These are phyloP conservation scores for Gossypium raimondii DNA, from an alignment of 345 rosid species.

Conservation along the genomic window DNA sequence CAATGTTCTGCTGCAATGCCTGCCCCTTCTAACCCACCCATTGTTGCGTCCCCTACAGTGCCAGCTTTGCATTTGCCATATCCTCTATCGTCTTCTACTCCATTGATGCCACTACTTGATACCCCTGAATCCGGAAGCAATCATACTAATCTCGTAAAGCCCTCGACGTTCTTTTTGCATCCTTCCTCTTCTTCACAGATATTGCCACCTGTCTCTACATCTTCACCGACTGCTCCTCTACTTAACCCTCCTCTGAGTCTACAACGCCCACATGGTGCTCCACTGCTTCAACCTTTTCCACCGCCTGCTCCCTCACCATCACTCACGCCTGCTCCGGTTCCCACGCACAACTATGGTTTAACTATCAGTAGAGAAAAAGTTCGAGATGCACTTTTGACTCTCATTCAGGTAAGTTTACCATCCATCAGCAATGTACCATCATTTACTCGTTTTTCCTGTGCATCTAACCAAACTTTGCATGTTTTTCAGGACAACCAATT, in stretches of 20 bases:
- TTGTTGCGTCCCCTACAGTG: conserved; percentile 31
- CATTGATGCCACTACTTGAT: conserved; percentile 48
- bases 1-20: conserved; percentile 42
- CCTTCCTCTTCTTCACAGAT: conserved; percentile 37
- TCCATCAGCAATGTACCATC: background rate
- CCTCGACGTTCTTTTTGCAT: conserved; percentile 60
- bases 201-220: conserved; percentile 24
- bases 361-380: conserved; percentile 69
- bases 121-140: conserved; percentile 36
- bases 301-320: conserved; percentile 88
- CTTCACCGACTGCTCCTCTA: conserved; percentile 55
- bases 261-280: conserved; percentile 74
- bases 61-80: conserved; percentile 49
- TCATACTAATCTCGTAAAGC: conserved; percentile 63
- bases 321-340: conserved; percentile 56
- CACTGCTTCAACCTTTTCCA: conserved; percentile 90
- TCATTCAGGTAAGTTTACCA: conserved; percentile 18
- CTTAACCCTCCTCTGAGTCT: conserved; percentile 45
- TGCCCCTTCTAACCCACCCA: conserved; percentile 39
- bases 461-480: background rate
- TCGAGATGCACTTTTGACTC: conserved; percentile 61
- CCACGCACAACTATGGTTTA: conserved; percentile 7
- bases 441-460: background rate
- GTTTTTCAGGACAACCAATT: conserved; percentile 1
- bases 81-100: conserved; percentile 43